Conservation (phyloP, 2,329 filamentous ascomycete genomes). For the Epichloe coenophiala region DNA sequence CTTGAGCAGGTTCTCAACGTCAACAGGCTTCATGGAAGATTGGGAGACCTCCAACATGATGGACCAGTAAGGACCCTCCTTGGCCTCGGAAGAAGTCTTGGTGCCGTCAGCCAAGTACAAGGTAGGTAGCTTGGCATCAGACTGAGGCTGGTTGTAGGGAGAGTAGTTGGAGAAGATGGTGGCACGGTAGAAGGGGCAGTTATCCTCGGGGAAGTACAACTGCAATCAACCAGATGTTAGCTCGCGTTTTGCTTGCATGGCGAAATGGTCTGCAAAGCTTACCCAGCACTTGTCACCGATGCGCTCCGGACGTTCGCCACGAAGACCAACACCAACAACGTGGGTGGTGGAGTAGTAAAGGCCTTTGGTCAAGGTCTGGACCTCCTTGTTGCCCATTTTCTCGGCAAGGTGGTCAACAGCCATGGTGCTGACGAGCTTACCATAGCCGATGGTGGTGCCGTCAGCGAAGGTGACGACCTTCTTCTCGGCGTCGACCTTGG, state of each 20-base stretch:
- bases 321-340: slow-evolving; percentile 90
- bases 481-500: slow-evolving; percentile 72
- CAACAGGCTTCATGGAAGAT: slow-evolving; percentile 87
- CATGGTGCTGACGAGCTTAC: slow-evolving; percentile 94
- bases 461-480: slow-evolving; percentile 74
- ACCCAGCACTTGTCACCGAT: slow-evolving; percentile 99
- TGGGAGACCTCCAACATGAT: slow-evolving; percentile 99
- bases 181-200: slow-evolving; percentile 98
- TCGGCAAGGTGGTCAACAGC: slow-evolving; percentile 79
- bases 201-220: slow-evolving; percentile 97
- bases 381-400: slow-evolving; percentile 75
- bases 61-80: slow-evolving; percentile 96
- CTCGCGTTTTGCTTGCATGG: neutral
- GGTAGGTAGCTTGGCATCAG: slow-evolving; percentile 73
- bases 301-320: slow-evolving; percentile 79
- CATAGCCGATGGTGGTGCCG: slow-evolving; percentile 79
- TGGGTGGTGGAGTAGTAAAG: slow-evolving; percentile 96
- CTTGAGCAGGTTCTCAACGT: slow-evolving; percentile 69
- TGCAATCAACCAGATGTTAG: slow-evolving; percentile 14
- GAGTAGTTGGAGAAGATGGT: slow-evolving; percentile 99
- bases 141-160: slow-evolving; percentile 86
- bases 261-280: slow-evolving; percentile 18
- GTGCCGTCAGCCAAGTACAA: slow-evolving; percentile 75
- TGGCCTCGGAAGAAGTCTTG: slow-evolving; percentile 57
- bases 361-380: slow-evolving; percentile 71